These are phyloP conservation scores for Phaseolus coccineus DNA, from an alignment of 331 rosid genomes.

Conservation along the genomic window DNA sequence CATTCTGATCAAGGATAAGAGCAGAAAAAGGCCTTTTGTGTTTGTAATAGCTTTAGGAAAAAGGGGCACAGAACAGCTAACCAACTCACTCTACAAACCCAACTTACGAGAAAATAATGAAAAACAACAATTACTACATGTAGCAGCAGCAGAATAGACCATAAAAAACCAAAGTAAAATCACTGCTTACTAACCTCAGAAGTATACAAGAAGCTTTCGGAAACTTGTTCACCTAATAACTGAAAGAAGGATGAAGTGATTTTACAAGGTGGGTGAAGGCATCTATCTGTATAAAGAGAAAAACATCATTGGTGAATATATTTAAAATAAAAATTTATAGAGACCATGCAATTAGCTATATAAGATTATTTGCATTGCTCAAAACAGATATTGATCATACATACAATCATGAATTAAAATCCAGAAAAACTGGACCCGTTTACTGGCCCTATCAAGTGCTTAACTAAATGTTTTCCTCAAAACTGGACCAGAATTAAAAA, in stretches of 20 bases:
- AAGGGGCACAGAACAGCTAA: background rate
- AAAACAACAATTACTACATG: background rate
- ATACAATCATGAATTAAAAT: background rate
- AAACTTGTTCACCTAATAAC: conserved; percentile 47
- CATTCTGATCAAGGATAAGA: background rate
- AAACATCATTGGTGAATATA: conserved; percentile 19
- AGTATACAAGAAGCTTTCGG: conserved; percentile 49
- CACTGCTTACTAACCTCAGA: conserved; percentile 53
- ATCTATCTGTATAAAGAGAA: conserved; percentile 46
- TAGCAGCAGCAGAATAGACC: background rate
- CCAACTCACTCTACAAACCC: background rate
- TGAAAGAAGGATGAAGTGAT: conserved; percentile 49
- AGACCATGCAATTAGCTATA: background rate
- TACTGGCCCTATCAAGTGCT: conserved; percentile 1
- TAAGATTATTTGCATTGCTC: background rate
- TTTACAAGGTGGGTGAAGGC: conserved; percentile 53
- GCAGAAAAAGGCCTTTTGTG: background rate
- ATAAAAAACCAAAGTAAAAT: conserved; percentile 5
- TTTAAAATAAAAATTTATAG: background rate
- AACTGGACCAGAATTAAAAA: background rate
- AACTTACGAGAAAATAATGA: background rate
- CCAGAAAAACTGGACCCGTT: background rate
- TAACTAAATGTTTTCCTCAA: background rate
- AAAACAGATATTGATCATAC: background rate
- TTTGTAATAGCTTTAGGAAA: conserved; percentile 1